These are phyloP conservation scores for Polygonum maritimum DNA, from an alignment of 148 eudicot genomes.

Conservation along the genomic window DNA sequence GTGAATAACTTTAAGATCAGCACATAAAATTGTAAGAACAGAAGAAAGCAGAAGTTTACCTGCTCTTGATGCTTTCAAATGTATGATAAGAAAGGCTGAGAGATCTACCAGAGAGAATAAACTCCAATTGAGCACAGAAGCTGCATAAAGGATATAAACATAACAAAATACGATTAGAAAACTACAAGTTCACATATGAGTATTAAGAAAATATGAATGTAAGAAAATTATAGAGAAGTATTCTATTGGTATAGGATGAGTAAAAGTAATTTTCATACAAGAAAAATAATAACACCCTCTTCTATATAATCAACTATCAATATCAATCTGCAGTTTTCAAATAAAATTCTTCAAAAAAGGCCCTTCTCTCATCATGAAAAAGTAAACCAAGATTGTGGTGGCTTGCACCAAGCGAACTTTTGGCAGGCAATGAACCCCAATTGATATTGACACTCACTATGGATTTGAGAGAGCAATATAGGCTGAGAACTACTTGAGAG, in stretches of 20 bases:
- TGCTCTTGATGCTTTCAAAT: slow-evolving; percentile 49
- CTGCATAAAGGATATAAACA: slow-evolving; percentile 36
- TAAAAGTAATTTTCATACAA: neutral
- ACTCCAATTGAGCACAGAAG: slow-evolving; percentile 84
- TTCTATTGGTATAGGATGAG: neutral
- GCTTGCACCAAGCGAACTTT: neutral
- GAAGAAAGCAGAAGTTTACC: slow-evolving; percentile 28
- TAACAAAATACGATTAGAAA: neutral
- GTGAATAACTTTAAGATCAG: neutral
- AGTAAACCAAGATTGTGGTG: neutral
- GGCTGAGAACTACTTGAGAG: neutral
- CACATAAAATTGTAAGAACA: neutral
- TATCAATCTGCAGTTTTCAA: neutral
- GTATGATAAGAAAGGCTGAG: slow-evolving; percentile 62
- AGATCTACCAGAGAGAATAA: slow-evolving; percentile 66
- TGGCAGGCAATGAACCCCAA: neutral
- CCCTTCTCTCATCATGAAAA: neutral
- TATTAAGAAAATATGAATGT: neutral
- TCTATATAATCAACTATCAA: neutral
- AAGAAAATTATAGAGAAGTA: neutral
- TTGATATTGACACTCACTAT: neutral
- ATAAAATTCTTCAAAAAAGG: neutral
- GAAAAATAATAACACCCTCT: neutral
- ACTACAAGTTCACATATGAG: neutral
- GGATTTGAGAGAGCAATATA: neutral